Evolutionary conservation across 1,139 yeast species (phyloP).

Genomic region (Lodderomyces parapsilosis): DNA sequence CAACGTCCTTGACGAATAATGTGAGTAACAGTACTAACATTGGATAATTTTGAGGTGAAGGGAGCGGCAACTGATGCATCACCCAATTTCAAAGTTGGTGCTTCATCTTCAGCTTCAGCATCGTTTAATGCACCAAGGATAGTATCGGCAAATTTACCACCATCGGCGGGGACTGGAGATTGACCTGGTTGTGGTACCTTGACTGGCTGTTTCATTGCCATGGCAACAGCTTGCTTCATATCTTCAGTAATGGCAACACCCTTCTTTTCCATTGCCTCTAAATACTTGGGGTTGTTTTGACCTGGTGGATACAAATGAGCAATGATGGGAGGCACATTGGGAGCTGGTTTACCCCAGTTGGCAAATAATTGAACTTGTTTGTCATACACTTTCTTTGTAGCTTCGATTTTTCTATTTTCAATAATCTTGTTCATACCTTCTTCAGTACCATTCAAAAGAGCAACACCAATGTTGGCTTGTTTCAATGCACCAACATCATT

Average conservation of each 20-base stretch:
- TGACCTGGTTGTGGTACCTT: slow-evolving; percentile 12
- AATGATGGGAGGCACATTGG: slow-evolving; percentile 82
- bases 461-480: slow-evolving; percentile 98
- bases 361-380: slow-evolving; percentile 79
- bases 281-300: slow-evolving; percentile 81
- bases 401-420: slow-evolving; percentile 72
- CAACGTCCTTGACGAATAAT: slow-evolving; percentile 98
- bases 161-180: slow-evolving; percentile 26
- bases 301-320: slow-evolving; percentile 98
- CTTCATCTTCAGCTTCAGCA: slow-evolving; percentile 76
- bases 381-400: slow-evolving; percentile 67
- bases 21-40: slow-evolving; percentile 89
- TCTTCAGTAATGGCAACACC: slow-evolving; percentile 75
- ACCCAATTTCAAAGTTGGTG: slow-evolving; percentile 91
- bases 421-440: slow-evolving; percentile 89
- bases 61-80: slow-evolving; percentile 99
- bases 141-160: slow-evolving; percentile 65
- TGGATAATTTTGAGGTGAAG: slow-evolving; percentile 89
- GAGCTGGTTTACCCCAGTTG: slow-evolving; percentile 81
- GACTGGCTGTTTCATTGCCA: slow-evolving; percentile 38
- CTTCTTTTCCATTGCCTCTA: slow-evolving; percentile 78
- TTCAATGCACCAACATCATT: slow-evolving; percentile 99
- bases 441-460: slow-evolving; percentile 93
- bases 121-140: slow-evolving; percentile 69
- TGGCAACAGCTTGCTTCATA: slow-evolving; percentile 57